Evolutionary conservation across 257 asterid species (phyloP), one percentile per base, ranked within the genome.

Genomic region (Solanum raphanifolium): DNA sequence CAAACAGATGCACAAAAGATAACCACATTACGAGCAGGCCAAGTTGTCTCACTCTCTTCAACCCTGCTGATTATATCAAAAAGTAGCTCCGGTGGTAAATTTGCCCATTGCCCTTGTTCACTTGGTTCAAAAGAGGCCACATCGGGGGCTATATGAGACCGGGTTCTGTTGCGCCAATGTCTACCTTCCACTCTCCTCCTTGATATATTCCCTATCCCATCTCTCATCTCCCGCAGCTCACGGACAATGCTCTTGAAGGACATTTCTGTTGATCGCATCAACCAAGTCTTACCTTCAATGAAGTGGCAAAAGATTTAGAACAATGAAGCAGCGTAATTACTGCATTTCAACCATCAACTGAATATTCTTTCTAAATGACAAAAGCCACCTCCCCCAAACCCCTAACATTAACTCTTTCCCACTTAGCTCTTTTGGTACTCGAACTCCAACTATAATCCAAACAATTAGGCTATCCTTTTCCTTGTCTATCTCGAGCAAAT

Each of bases 81-180:
- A 85, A 96, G 97, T 91, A 96, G 90, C 87, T 96, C 99, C 0
- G 98, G 95, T 1, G 97, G 98, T 87, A 96, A 90, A 92, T 93
- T 93, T 41, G 97, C 98, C 99, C 99, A 96, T 87, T 93, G 93
- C 65, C 99, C 97, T 90, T 96, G 98, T 90, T 93, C 92, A 25
- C 92, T 90, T 34, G 93, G 89, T 71, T 91, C 95, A 72, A 90
- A 85, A 29, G 93, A 91, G 66, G 93, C 91, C 82, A 94, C 90
- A 88, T 94, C 96, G 7, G 98, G 98, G 25, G 96, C 98, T 87
- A 94, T 90, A 88, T 93, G 93, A 15, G 98, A 91, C 82, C 94
- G 89, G 46, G 94, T 91, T 62, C 95, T 90, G 86, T 93, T 88
- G 31, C 94, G 91, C 98, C 98, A 95, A 34, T 90, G 93, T 92